These are phyloP conservation scores for Sporisorium scitamineum DNA, from an alignment of 1,284 basidiomycete species.

Conservation along the genomic window DNA sequence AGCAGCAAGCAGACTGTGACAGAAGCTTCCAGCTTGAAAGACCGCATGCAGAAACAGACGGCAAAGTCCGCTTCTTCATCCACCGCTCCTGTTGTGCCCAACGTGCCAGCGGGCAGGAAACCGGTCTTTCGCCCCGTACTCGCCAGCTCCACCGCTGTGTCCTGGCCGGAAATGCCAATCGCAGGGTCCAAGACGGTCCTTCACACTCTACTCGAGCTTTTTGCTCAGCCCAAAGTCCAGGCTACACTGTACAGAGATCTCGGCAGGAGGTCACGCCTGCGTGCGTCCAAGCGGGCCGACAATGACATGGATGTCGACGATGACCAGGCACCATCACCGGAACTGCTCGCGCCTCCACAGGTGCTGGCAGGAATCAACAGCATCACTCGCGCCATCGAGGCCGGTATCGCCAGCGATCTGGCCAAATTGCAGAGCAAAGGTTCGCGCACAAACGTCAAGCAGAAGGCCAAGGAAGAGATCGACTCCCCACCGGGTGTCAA, in stretches of 20 bases:
- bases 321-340: neutral
- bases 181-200: slow-evolving; percentile 48
- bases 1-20: slow-evolving; percentile 10
- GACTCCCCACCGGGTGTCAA: slow-evolving; percentile 5
- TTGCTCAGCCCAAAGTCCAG: slow-evolving; percentile 20
- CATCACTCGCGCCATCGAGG: slow-evolving; percentile 38
- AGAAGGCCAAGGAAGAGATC: slow-evolving; percentile 11
- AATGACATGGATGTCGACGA: slow-evolving; percentile 10
- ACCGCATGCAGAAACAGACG: slow-evolving; percentile 7
- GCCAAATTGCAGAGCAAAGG: neutral
- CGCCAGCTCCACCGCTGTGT: slow-evolving; percentile 42
- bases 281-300: neutral
- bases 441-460: neutral
- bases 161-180: slow-evolving; percentile 48
- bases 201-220: slow-evolving; percentile 43
- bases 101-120: slow-evolving; percentile 29
- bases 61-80: neutral
- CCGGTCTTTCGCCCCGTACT: slow-evolving; percentile 51
- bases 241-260: slow-evolving; percentile 19
- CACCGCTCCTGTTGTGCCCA: slow-evolving; percentile 1
- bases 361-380: slow-evolving; percentile 45
- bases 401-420: slow-evolving; percentile 23
- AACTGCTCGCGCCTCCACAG: slow-evolving; percentile 5
- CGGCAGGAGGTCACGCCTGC: slow-evolving; percentile 11
- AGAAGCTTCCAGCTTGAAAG: neutral